These are phyloP conservation scores for Mentha longifolia DNA, from an alignment of 257 asterid genomes.

Conservation along the genomic window DNA sequence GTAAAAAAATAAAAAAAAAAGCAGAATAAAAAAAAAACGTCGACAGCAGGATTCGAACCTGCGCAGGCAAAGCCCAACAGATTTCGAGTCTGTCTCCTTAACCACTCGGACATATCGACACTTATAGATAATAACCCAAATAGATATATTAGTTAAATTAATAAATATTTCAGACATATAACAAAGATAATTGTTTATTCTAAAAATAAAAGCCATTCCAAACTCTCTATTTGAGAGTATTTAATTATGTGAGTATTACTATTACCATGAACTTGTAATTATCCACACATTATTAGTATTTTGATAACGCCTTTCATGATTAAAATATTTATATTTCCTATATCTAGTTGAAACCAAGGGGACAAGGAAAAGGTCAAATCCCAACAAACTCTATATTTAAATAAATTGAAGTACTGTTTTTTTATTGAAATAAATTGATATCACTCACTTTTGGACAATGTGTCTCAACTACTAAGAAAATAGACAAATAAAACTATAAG, in stretches of 20 bases:
- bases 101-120: conserved; percentile 96
- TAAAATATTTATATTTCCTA: not conserved
- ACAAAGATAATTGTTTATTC: too few species aligned
- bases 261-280: too few species aligned
- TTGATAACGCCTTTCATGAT: not conserved
- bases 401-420: not conserved
- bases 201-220: too few species aligned
- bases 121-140: too few species aligned
- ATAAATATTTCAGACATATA: too few species aligned
- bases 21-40: conserved; percentile 14
- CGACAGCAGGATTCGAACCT: conserved; percentile 68
- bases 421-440: conserved; percentile 10
- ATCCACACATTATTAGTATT: not conserved
- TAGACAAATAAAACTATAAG: not conserved
- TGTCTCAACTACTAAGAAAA: too few species aligned
- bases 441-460: not conserved
- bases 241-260: too few species aligned
- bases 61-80: conserved; percentile 71
- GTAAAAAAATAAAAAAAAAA: not conserved
- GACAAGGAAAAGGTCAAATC: not conserved
- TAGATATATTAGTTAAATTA: too few species aligned
- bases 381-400: not conserved
- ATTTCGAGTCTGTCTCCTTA: conserved; percentile 92
- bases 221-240: too few species aligned
- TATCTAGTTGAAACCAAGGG: not conserved